Evolutionary conservation across 495 filamentous ascomycete species (phyloP), one percentile per base, ranked within the genome.

Genomic region (Penicillium psychrofluorescens): DNA sequence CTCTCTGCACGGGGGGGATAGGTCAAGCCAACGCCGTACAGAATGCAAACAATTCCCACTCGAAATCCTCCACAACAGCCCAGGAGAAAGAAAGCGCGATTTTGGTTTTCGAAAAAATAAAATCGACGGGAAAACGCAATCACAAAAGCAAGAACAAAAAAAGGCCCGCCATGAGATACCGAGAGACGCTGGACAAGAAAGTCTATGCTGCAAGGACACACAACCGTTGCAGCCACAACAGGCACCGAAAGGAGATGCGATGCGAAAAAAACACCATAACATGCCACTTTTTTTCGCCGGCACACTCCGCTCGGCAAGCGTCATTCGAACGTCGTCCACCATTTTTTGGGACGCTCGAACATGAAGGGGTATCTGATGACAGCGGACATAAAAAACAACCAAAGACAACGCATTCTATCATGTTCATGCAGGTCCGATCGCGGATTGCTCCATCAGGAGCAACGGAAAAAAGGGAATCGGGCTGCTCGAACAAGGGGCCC

Each of bases 361-460:
- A 65, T 54, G 65, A 65, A 57, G 57, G 77, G 79, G 79, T 81
- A 83, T 80, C 74, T 76, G 68, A 67, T 67, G 60, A 63, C 67
- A 72, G 64, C 70, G 68, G 64, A 67, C 63, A 62, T 48, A 34
- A 34, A 48, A 52, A 43, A 48, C 36, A 47, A 32, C 58, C 51
- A 64, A 84, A 81, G 73, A 72, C 75, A 84, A 84, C 81, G 82
- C 81, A 83, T 73, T 88, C 84, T 88, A 86, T 85, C 68, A 71
- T 79, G 79, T 84, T 78, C 79, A 74, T 73, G 74, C 73, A 75
- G 72, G 70, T 64, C 68, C 58, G 68, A 70, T 54, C 68, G 65
- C 56, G 55, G 59, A 54, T 67, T 67, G 65, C 64, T 61, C 64
- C 54, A 56, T 56, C 64, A 62, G 54, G 54, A 72, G 61, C 59